phyloP scores from a whole-genome alignment of 129 eudicot genomes.

The Lactuca sativa region DNA sequence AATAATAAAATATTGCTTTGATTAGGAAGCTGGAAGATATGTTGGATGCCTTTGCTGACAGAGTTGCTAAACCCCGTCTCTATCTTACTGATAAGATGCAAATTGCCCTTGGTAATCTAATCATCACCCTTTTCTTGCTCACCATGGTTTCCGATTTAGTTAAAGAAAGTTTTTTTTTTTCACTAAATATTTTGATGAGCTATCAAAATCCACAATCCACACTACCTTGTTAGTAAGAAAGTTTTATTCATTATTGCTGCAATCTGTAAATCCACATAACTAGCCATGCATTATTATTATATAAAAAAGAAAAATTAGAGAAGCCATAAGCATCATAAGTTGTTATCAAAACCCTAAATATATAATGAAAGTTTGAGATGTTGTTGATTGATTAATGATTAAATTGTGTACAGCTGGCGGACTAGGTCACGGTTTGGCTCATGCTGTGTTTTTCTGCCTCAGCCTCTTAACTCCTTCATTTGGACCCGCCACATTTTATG shows the following conservation, averaged over 20 bases:
- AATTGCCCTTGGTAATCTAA: conserved; percentile 78
- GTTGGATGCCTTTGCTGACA: conserved; percentile 86
- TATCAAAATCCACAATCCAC: too few relatives aligned
- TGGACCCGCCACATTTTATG: conserved; percentile 93
- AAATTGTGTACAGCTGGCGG: conserved; percentile 81
- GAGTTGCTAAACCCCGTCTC: conserved; percentile 93
- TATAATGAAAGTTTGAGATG: too few relatives aligned
- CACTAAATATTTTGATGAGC: too few relatives aligned
- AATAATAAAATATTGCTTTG: conserved; percentile 6
- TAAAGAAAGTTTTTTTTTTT: too few relatives aligned
- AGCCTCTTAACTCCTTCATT: conserved; percentile 94
- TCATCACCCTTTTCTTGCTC: conserved; percentile 13
- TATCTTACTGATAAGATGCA: conserved; percentile 95
- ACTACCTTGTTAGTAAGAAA: too few relatives aligned
- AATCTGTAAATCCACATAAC: too few relatives aligned
- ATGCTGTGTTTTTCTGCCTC: conserved; percentile 93
- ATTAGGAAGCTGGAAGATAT: conserved; percentile 85
- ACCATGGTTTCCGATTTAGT: too few relatives aligned
- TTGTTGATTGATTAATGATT: neutral
- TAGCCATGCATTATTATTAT: too few relatives aligned
- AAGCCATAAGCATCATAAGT: too few relatives aligned
- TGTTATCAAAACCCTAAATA: too few relatives aligned
- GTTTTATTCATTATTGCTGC: too few relatives aligned
- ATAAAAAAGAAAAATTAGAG: too few relatives aligned
- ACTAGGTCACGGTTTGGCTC: conserved; percentile 96